Conservation (phyloP, 257 asterid species). For the Avicennia marina region DNA sequence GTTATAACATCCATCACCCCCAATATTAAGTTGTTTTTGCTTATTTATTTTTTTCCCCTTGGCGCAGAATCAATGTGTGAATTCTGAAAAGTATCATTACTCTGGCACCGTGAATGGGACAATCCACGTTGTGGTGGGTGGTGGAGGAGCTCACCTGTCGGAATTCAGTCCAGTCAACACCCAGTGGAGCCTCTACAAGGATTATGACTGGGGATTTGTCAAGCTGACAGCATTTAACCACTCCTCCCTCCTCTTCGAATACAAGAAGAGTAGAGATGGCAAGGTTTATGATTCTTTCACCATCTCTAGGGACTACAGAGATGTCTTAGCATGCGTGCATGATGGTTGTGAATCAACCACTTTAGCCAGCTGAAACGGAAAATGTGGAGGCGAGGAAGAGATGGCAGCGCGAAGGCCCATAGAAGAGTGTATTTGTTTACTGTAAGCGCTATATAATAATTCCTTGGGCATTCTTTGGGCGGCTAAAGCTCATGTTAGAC, state of each 20-base stretch:
- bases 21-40: too few species aligned
- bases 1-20: too few species aligned
- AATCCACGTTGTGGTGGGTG: slow-evolving; percentile 69
- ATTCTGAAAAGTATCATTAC: slow-evolving; percentile 38
- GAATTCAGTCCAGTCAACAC: slow-evolving; percentile 42
- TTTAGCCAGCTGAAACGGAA: slow-evolving; percentile 39
- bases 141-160: slow-evolving; percentile 68
- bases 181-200: slow-evolving; percentile 70
- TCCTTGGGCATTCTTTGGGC: too few species aligned
- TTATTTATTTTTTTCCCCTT: neutral
- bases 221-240: slow-evolving; percentile 68
- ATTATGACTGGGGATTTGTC: slow-evolving; percentile 67
- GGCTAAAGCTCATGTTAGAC: too few species aligned
- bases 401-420: too few species aligned
- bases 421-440: too few species aligned
- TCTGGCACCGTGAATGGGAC: slow-evolving; percentile 72
- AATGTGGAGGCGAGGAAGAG: too few species aligned
- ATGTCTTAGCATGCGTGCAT: slow-evolving; percentile 73
- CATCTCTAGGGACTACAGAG: slow-evolving; percentile 69
- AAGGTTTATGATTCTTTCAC: slow-evolving; percentile 79
- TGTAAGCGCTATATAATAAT: too few species aligned
- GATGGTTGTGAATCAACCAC: slow-evolving; percentile 72
- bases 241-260: slow-evolving; percentile 65
- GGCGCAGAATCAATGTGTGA: slow-evolving; percentile 55
- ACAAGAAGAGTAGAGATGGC: slow-evolving; percentile 78